phyloP scores from a whole-genome alignment of 1,284 basidiomycete genomes.

The Rhodotorula sp. region DNA sequence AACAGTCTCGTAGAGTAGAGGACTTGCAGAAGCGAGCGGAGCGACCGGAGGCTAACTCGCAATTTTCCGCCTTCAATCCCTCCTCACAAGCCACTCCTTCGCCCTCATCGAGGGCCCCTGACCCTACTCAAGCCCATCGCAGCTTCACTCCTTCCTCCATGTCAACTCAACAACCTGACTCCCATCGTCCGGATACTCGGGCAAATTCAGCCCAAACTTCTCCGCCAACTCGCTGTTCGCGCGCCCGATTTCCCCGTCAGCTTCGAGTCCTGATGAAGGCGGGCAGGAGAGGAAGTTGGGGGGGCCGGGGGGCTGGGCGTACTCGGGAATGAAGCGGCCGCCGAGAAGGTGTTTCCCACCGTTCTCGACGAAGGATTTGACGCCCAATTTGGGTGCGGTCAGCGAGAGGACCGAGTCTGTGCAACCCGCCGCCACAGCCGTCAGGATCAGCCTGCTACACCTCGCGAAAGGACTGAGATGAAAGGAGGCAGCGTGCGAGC shows the following conservation, averaged over 20 bases:
- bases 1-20: no score
- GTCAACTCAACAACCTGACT: constrained; percentile 42
- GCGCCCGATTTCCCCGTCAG: no score
- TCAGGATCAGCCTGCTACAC: not conserved
- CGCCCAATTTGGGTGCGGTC: constrained; percentile 91
- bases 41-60: no score
- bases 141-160: constrained; percentile 4
- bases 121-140: not conserved
- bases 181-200: constrained; percentile 36
- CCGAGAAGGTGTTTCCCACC: constrained; percentile 79
- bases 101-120: no score
- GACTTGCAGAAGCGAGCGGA: no score
- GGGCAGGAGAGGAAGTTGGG: not conserved
- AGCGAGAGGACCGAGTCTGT: constrained; percentile 79
- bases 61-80: no score
- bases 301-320: constrained; percentile 49
- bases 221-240: constrained; percentile 61
- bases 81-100: no score
- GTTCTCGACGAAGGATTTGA: constrained; percentile 61
- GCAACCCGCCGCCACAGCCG: constrained; percentile 51
- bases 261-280: not conserved
- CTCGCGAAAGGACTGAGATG: not conserved
- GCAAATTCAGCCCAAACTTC: constrained; percentile 60
- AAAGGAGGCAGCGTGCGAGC: not conserved
- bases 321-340: constrained; percentile 64